Evolutionary conservation across 331 rosid species (phyloP).

Genomic region (Rhamnella rubrinervis): DNA sequence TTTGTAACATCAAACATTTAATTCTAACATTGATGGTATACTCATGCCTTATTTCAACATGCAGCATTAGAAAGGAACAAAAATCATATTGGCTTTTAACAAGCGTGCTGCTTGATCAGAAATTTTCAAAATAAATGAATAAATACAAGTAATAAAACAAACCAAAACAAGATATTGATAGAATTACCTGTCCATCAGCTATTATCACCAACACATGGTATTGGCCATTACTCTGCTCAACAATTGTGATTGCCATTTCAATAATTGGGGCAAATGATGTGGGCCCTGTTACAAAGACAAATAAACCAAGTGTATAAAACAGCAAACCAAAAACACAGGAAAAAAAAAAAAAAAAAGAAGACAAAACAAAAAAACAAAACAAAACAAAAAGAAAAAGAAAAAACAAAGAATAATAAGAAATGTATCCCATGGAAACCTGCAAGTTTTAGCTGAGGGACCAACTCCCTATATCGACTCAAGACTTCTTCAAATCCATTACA

Average conservation of each 20-base stretch:
- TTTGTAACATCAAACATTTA: too few species aligned
- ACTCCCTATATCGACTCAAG: conserved; percentile 60
- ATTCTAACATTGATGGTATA: too few species aligned
- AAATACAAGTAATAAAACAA: not conserved
- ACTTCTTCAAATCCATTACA: conserved; percentile 98
- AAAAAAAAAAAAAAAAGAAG: not conserved
- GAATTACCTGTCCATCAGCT: conserved; percentile 87
- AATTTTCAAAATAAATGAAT: not conserved
- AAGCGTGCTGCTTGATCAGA: not conserved
- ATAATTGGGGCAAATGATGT: conserved; percentile 91
- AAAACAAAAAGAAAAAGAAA: too few species aligned
- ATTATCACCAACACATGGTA: conserved; percentile 89
- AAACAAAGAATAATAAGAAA: not conserved
- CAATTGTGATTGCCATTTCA: conserved; percentile 91
- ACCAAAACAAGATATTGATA: not conserved
- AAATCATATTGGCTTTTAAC: not conserved
- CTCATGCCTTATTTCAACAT: too few species aligned
- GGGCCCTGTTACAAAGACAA: conserved; percentile 61
- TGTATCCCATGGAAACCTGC: conserved; percentile 54
- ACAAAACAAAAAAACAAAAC: too few species aligned
- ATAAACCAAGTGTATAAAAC: conserved; percentile 10
- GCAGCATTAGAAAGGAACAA: not conserved
- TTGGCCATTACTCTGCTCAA: conserved; percentile 90
- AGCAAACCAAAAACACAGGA: conserved; percentile 10
- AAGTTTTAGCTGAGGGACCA: conserved; percentile 79